Evolutionary conservation across 495 filamentous ascomycete genomes (phyloP), one percentile per base, ranked within the genome.

Genomic region (Neurospora discreta): DNA sequence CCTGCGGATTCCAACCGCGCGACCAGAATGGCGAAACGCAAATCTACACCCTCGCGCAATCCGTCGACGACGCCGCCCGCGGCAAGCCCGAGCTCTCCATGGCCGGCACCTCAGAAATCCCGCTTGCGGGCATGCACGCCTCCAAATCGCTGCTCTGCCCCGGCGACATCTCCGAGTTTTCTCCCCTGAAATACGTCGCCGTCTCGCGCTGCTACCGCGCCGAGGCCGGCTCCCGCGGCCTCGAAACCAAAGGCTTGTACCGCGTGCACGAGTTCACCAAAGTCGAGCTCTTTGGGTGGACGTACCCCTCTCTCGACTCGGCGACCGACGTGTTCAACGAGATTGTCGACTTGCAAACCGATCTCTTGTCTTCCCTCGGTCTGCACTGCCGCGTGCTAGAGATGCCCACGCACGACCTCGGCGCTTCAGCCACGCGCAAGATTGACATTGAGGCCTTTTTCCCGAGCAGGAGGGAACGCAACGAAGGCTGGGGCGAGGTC

Each of bases 251-350:
- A 82, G 95, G 95, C 10, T 85, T 99, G 8, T 99, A 98, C 82
- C 90, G 95, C 15, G 95, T 99, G n/a, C 95, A 98, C 83, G 95
- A 99, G 79, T 99, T 99, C 82, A 97, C 93, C 44, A 99, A 99
- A 77, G 95, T 98, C 1, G 95, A 99, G 79, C 89, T 99, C 83
- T 99, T 99, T 78, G 92, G 89, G 0, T 99, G 95, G 95, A 89
- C 89, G 6, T 60, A 82, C 0, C 89, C 90, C 11, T 83, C 83
- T 33, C 69, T 60, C 0, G 72, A 74, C 4, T 77, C 80, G 1
- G 81, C 87, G 0, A 80, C 86, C 16, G 85, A 86, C 1, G 78
- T 93, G 38, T 97, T 98, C 79, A 79, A 90, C 71, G 93, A 97
- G 76, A 92, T 99, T 83, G 79, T 98, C 38, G 84, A 87, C 58